A percentile compares a stretch with the other conserved stretches of the same genome.
Conservation (phyloP, 495 filamentous ascomycete species). For the Chaetomium fimeti region DNA sequence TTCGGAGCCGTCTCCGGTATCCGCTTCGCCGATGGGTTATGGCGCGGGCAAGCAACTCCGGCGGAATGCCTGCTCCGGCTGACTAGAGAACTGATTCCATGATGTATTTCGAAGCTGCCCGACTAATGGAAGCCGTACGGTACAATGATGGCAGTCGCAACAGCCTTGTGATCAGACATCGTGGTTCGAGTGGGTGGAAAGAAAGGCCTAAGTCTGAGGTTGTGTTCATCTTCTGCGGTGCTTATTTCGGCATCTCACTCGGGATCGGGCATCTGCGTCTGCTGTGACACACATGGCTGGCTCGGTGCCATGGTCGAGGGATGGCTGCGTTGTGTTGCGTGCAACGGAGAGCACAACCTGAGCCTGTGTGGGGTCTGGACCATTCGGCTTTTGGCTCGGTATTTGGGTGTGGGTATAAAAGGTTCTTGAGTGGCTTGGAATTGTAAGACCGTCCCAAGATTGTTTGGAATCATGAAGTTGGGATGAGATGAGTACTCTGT, state of each 20-base stretch:
- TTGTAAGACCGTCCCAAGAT: too few species aligned
- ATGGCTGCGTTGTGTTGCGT: neutral
- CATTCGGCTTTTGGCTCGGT: too few species aligned
- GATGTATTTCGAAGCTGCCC: neutral
- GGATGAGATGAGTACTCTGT: too few species aligned
- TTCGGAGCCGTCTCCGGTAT: neutral
- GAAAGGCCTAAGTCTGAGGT: neutral
- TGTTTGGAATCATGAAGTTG: too few species aligned
- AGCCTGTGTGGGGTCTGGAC: too few species aligned
- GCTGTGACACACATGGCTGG: neutral
- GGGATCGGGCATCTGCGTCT: neutral
- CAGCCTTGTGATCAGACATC: too few species aligned
- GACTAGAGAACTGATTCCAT: neutral
- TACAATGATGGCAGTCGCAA: too few species aligned
- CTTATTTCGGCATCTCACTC: neutral
- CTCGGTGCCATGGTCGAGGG: neutral
- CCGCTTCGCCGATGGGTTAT: neutral
- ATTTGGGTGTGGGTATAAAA: too few species aligned
- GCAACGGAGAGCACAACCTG: neutral
- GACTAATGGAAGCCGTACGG: neutral
- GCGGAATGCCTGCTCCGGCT: neutral
- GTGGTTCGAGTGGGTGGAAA: neutral
- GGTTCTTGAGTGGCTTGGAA: too few species aligned
- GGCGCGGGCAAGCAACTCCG: neutral
- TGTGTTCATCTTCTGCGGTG: neutral